Evolutionary conservation across 2,329 filamentous ascomycete genomes (phyloP), one percentile per base, ranked within the genome.

Genomic region (Ophiostoma sp.): DNA sequence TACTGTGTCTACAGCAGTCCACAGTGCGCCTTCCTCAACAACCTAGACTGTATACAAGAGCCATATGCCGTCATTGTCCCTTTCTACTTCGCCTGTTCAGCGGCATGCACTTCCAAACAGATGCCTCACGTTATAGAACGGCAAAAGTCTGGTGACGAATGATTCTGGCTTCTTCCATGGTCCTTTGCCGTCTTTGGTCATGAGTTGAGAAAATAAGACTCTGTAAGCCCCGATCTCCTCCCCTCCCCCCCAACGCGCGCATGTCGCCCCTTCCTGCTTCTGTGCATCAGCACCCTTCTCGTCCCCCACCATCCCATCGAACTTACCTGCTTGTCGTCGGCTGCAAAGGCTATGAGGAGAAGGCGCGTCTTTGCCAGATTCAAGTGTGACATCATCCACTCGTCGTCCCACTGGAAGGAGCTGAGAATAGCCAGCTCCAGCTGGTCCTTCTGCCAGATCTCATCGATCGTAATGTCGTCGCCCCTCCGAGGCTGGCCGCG

Each of bases 391-490:
- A 94, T 77, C 62, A 95, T 76, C 91, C 92, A 97, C 41, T 89
- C 84, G 14, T 89, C 85, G 71, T 98, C 89, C 87, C 91, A 95
- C 75, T 94, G 87, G 73, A 90, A 98, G 0, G 94, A 91, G 73
- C 93, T 96, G 5, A 98, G 79, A 0, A 98, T 85, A 0, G 92
- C 93, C 52, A 92, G 85, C 66, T 90, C 81, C 8, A 98, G 81
- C 12, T 88, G 83, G 1, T 85, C 79, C 70, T 86, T 88, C 76
- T 96, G 90, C 1, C 97, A 78, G 0, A 97, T 85, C 76, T 97
- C 93, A 74, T 96, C 92, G 55, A 98, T 87, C 70, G 88, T 95
- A 75, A 98, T 92, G 71, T 96, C 92, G 70, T 93, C 84, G 4
- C 80, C 81, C 0, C 76, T 81, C 47, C 90, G 83, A 1, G 83